These are phyloP conservation scores for Hirsutella thompsonii DNA, from an alignment of 2,329 filamentous ascomycete species.

Conservation along the genomic window DNA sequence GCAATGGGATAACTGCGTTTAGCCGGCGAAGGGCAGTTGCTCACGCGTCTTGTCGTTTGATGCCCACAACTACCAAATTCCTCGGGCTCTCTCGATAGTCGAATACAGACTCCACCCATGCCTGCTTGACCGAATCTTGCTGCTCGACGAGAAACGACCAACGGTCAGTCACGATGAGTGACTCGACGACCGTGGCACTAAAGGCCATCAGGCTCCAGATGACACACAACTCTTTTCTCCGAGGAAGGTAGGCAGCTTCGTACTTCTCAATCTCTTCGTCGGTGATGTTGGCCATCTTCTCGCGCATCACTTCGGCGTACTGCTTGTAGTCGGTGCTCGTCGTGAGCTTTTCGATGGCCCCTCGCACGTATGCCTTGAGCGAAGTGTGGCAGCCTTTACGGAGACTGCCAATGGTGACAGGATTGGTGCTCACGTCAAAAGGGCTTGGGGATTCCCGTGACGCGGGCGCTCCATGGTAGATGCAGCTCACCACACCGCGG, in stretches of 20 bases:
- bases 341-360: slow-evolving; percentile 64
- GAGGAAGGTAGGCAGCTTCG: slow-evolving; percentile 45
- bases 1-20: too few relatives aligned
- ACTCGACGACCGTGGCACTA: slow-evolving; percentile 78
- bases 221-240: slow-evolving; percentile 71
- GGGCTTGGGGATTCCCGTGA: slow-evolving; percentile 18
- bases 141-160: slow-evolving; percentile 83
- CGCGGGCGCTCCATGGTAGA: slow-evolving; percentile 22
- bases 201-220: slow-evolving; percentile 97
- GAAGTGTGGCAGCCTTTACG: slow-evolving; percentile 67
- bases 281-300: slow-evolving; percentile 54
- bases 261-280: slow-evolving; percentile 68
- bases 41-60: slow-evolving; percentile 46
- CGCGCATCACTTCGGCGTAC: slow-evolving; percentile 46
- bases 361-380: slow-evolving; percentile 66
- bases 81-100: slow-evolving; percentile 76
- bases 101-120: slow-evolving; percentile 91
- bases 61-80: slow-evolving; percentile 84
- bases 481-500: slow-evolving; percentile 56
- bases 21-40: too few relatives aligned
- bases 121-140: slow-evolving; percentile 50
- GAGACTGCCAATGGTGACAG: slow-evolving; percentile 77
- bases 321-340: slow-evolving; percentile 42
- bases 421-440: slow-evolving; percentile 51
- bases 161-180: slow-evolving; percentile 77